Base-by-base conservation (phyloP, 257 asterid genomes). In the Cynanchum wilfordii region DNA sequence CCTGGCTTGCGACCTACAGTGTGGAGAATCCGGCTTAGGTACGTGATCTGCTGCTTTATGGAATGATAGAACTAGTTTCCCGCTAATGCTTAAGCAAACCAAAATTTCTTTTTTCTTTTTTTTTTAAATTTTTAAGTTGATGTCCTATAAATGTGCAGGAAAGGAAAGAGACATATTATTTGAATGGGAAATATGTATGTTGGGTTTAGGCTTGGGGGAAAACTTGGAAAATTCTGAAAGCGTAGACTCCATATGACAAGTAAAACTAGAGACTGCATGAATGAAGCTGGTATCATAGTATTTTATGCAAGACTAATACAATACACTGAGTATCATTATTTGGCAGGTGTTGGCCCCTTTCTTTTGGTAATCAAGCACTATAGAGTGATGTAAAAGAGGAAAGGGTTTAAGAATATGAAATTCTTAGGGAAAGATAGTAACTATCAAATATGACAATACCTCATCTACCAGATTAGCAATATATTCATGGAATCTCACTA, bases 1-100 rank as follows among this genome's bases (percentile, higher is more conserved):
- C 96, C 99, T 60, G 99, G 99, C n/a, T n/a, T 68, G 83, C 92
- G 96, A 59, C 97, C 92, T 60, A 94, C 99, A 59, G 98, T 90
- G 57, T 75, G 86, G 81, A 87, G 99, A 79, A 84, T 88, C 81
- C 99, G 96, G 70, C 75, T 94, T 79, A 88, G 98, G 99, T 92
- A 84, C 66, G 50, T 66, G 50, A 59, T 45, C 56, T 33, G 45
- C 67, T 72, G 19, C 50, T 51, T 45, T 30, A 24, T 16, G n/a
- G 67, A 62, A 30, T 17, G 8, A 36, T 17, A 36, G 7, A 33
- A 17, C 9, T 30, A 25, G 19, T 22, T 58, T 5, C 8, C 27
- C 10, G 64, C 64, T 6, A 24, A 19, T 54, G 57, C 22, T 51
- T 51, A 17, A 20, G 22, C 11, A 7, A 54, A 55, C 25, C 0